Percentiles rank a stretch among this genome's conserved stretches.
Conservation (phyloP, 2,329 filamentous ascomycete species). For the Camillea tinctor region DNA sequence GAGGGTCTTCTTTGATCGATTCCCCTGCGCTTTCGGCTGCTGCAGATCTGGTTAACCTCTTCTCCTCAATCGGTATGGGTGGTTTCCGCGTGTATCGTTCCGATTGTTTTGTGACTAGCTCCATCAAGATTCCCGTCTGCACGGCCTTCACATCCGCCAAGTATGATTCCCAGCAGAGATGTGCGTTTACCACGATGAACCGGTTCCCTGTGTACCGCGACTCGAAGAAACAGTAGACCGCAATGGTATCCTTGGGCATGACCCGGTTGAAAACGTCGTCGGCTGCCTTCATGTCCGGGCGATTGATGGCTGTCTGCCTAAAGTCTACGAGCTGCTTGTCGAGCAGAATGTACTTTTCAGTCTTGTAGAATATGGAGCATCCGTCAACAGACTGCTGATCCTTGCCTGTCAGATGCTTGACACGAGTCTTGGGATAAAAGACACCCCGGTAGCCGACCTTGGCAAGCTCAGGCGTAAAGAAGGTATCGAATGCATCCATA, state of each 20-base stretch:
- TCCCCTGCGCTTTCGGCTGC: conserved; percentile 45
- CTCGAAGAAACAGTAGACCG: conserved; percentile 87
- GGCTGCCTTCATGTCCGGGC: conserved; percentile 95
- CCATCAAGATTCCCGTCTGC: conserved; percentile 93
- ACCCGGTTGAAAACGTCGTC: conserved; percentile 98
- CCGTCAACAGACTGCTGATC: conserved; percentile 91
- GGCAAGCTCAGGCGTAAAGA: conserved; percentile 82
- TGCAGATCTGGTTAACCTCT: conserved; percentile 56
- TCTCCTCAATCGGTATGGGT: conserved; percentile 68
- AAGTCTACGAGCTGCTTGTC: conserved; percentile 96
- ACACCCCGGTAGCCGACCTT: conserved; percentile 90
- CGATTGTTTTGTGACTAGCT: conserved; percentile 80
- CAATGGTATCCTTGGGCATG: conserved; percentile 98
- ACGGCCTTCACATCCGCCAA: conserved; percentile 94
- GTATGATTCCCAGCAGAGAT: conserved; percentile 91
- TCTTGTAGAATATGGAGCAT: conserved; percentile 95
- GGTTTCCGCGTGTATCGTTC: conserved; percentile 82
- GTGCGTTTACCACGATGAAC: conserved; percentile 88
- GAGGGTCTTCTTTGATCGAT: conserved; percentile 51
- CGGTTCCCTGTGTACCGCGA: conserved; percentile 87
- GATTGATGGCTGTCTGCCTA: conserved; percentile 84
- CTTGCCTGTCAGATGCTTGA: conserved; percentile 87
- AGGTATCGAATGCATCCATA: conserved; percentile 86
- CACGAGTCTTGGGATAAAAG: conserved; percentile 86
- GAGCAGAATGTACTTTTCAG: conserved; percentile 87